Evolutionary conservation across 2,329 filamentous ascomycete species (phyloP), one percentile per base, ranked within the genome.

Genomic region (Sclerotiophoma versabilis): DNA sequence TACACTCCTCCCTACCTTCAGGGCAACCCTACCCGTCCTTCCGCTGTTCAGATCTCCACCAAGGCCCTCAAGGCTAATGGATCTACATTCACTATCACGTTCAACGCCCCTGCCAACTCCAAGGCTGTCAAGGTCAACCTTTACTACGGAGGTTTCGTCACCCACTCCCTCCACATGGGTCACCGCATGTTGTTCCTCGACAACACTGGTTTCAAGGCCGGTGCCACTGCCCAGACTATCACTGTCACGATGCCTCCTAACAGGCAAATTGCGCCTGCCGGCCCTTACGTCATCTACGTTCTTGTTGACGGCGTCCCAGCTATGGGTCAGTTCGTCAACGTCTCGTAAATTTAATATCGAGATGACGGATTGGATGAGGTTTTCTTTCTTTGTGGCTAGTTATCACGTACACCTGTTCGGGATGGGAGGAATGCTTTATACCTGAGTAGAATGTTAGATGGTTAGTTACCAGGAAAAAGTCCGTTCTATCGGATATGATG

Each of bases 91-190:
- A 75, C 67, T 7, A 72, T 85, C 58, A 72, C 66, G 5, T 84
- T 86, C 68, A 79, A 65, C 11, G 74, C 74, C 12, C 77, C 78
- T 15, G 59, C 73, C 32, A 74, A 71, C 36, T 75, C 79, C 2
- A 74, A 79, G 59, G 68, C 63, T 2, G 73, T 81, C 46, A 81
- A 82, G 64, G 76, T 85, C 15, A 73, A 76, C 3, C 76, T 87
- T 17, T 85, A 86, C 69, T 80, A 85, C 62, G 82, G 82, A 36
- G 84, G 84, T 5, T 87, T 84, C 60, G 81, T 86, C 34, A 87
- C 84, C 29, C 84, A 87, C 69, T 81, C 78, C 1, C 65, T 87
- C 17, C 84, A 87, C 65, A 87, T 87, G 84, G 83, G 83, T 36
- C 83, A 85, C 59, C 79, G 83, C 10, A 83, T 86, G 80, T 52